phyloP scores from a whole-genome alignment of 2,329 filamentous ascomycete genomes.

The Penicillium sp. region DNA sequence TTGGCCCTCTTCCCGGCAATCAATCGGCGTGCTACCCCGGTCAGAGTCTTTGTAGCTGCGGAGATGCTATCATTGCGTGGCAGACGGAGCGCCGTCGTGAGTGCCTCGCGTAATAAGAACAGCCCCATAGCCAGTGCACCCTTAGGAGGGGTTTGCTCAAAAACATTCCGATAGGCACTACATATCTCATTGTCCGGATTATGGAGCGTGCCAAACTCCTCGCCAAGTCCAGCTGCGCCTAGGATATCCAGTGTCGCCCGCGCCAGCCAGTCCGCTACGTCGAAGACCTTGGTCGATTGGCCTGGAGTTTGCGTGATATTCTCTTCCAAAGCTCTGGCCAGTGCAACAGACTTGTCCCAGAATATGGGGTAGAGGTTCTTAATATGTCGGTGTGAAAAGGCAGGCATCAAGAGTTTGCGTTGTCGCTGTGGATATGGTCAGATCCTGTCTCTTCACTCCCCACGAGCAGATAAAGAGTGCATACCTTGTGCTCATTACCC shows the following conservation, averaged over 20 bases:
- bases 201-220: slow-evolving; percentile 14
- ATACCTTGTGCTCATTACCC: slow-evolving; percentile 24
- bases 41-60: neutral
- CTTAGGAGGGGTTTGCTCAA: slow-evolving; percentile 7
- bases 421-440: neutral
- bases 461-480: neutral
- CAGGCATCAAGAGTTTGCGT: slow-evolving; percentile 14
- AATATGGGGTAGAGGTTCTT: slow-evolving; percentile 16
- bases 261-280: slow-evolving; percentile 9
- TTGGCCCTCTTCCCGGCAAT: slow-evolving; percentile 2
- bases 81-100: neutral
- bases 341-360: slow-evolving; percentile 12
- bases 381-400: slow-evolving; percentile 11
- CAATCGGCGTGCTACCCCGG: neutral
- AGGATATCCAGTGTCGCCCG: slow-evolving; percentile 12
- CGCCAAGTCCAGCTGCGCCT: slow-evolving; percentile 9
- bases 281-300: slow-evolving; percentile 4
- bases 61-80: slow-evolving; percentile 1
- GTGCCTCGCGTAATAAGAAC: neutral
- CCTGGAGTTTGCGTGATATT: neutral
- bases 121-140: neutral
- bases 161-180: slow-evolving; percentile 8
- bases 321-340: neutral
- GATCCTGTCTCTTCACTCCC: neutral
- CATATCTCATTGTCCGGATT: slow-evolving; percentile 11